Evolutionary conservation across 345 rosid genomes (phyloP), one percentile per base, ranked within the genome.

Genomic region (Rhizophora apiculata): DNA sequence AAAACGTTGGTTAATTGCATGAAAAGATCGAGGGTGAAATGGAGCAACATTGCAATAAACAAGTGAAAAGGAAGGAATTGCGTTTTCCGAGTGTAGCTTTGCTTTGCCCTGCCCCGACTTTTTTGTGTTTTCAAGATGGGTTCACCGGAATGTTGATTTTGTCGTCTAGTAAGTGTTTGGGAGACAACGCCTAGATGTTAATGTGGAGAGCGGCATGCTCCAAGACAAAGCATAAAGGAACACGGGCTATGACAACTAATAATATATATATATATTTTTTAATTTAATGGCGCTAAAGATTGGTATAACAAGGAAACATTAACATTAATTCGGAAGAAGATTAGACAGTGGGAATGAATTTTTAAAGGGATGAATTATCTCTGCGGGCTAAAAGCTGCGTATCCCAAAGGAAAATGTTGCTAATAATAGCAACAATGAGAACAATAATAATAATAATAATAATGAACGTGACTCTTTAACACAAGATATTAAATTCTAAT

Each of bases 91-190:
- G 60, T 24, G 22, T 8, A 24, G 29, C 15, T 15, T 64, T 62
- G 67, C 68, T 8, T 51, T 56, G 61, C 16, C 21, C 18, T 56
- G 61, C 16, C 21, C 18, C 21, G 1, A 1, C 5, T 15, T 43
- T 39, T 43, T 43, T 43, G 49, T 13, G 16, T 13, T 43, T 43
- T 29, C 6, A 30, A 61, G 59, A 64, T 66, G 67, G 74, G 58
- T 62, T 60, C 77, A 68, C 65, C 67, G 62, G 78, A 78, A 80
- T 84, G 81, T 86, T 73, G 67, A 71, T 70, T 76, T 84, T 84
- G 85, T 79, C 83, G 78, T 73, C 24, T 80, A 77, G 82, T 10
- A 55, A 36, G 70, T 63, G 15, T 11, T 19, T 16, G 62, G 75
- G 82, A 64, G 83, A 84, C 82, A 85, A 20, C 56, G 76, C 75